Conservation (phyloP, 1,284 basidiomycete species). For the Ustilago cynodontis region DNA sequence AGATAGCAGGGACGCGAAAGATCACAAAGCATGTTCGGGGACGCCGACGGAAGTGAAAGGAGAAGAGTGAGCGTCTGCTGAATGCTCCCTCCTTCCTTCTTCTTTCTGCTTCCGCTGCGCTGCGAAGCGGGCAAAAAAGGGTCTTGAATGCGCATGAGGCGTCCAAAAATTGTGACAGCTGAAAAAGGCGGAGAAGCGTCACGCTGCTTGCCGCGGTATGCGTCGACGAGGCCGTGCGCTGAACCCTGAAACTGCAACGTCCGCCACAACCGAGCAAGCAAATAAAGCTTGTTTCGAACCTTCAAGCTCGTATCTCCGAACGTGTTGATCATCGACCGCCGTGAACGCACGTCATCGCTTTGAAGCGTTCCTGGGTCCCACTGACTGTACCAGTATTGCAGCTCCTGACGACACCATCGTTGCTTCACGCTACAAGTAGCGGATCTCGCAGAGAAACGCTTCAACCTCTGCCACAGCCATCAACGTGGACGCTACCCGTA, state of each 20-base stretch:
- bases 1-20: background rate
- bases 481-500: slow-evolving; percentile 4
- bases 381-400: no score
- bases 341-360: background rate
- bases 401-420: no score
- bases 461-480: background rate
- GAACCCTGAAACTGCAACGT: background rate
- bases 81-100: no score
- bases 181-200: background rate
- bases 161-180: slow-evolving; percentile 5
- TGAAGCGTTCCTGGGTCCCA: background rate
- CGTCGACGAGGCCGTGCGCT: background rate
- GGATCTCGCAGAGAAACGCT: background rate
- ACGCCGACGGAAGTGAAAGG: background rate
- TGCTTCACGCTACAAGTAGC: background rate
- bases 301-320: background rate
- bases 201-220: background rate
- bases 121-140: background rate
- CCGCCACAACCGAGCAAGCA: background rate
- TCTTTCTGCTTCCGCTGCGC: no score
- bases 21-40: background rate
- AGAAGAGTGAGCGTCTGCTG: background rate
- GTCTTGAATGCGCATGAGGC: background rate
- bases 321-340: background rate
- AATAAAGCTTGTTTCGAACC: background rate